phyloP scores from a whole-genome alignment of 2,329 filamentous ascomycete species.

The Colletotrichum tamarilloi region DNA sequence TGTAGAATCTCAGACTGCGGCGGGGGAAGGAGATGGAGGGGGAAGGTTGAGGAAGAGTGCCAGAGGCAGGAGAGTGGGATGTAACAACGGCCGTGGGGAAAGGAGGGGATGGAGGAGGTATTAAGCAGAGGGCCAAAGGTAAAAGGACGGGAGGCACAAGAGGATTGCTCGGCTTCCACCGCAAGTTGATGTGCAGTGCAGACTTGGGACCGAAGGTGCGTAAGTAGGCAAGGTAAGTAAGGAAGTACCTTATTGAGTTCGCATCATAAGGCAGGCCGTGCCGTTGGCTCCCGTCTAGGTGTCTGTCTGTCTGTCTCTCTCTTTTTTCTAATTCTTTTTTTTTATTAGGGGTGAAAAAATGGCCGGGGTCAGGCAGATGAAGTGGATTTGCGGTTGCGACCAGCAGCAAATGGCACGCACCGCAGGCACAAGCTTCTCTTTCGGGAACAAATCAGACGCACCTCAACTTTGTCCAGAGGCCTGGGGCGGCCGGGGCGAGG shows the following conservation, averaged over 20 bases:
- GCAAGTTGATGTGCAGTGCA: background rate
- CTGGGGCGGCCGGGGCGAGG: constrained; percentile 17
- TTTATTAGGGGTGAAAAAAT: constrained; percentile 22
- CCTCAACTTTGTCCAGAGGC: constrained; percentile 17
- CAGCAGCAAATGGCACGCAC: constrained; percentile 29
- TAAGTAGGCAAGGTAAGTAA: too few relatives aligned
- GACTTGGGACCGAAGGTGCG: constrained; percentile 12
- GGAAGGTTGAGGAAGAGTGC: background rate
- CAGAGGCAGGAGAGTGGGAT: constrained; percentile 12
- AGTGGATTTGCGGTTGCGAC: constrained; percentile 1
- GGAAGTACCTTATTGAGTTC: constrained; percentile 22
- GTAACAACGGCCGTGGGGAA: background rate
- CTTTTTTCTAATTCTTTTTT: background rate
- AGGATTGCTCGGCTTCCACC: constrained; percentile 12
- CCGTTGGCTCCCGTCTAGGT: background rate
- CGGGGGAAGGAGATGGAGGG: background rate
- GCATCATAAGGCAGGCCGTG: constrained; percentile 26
- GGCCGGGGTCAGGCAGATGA: constrained; percentile 7
- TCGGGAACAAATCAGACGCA: constrained; percentile 22
- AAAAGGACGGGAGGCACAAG: background rate
- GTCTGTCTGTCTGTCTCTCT: background rate
- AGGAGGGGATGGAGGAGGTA: background rate
- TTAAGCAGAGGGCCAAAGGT: constrained; percentile 2
- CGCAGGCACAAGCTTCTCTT: constrained; percentile 26
- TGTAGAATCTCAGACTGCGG: constrained; percentile 21